A percentile compares a stretch with the other conserved stretches of the same genome.
phyloP scores from a whole-genome alignment of 148 eudicot species.

The Amaranthus hypochondriacus region DNA sequence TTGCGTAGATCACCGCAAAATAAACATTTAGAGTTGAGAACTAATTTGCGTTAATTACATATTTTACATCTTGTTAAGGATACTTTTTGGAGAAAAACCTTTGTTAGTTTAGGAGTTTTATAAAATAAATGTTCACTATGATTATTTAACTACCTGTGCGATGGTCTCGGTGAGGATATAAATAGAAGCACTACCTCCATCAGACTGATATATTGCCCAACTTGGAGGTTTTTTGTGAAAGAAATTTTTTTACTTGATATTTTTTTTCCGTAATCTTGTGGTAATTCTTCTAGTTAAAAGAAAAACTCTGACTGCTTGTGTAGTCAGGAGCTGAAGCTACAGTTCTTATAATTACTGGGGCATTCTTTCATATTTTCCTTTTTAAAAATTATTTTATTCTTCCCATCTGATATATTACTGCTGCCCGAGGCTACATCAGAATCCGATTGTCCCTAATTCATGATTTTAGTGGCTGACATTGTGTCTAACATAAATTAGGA shows the following conservation, averaged over 20 bases:
- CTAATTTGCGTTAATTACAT: not conserved
- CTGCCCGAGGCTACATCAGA: not conserved
- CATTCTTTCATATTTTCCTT: not conserved
- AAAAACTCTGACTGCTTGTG: not conserved
- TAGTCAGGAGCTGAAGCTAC: not conserved
- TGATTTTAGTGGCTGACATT: conserved; percentile 7
- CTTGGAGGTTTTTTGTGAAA: not conserved
- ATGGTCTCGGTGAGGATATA: too few species aligned
- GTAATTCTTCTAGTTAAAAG: not conserved
- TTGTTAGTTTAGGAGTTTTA: not conserved
- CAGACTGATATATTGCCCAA: not conserved
- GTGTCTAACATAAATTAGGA: conserved; percentile 42
- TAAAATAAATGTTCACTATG: too few species aligned
- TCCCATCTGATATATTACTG: not conserved
- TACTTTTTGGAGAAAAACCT: not conserved
- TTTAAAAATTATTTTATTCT: not conserved
- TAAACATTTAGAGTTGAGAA: not conserved
- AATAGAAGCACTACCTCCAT: too few species aligned
- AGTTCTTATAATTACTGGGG: not conserved
- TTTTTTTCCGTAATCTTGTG: not conserved
- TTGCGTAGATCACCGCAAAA: not conserved
- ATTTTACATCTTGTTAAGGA: not conserved
- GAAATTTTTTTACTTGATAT: not conserved
- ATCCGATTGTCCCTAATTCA: not conserved
- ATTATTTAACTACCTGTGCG: too few species aligned